A percentile compares a stretch with the other conserved stretches of the same genome.
Evolutionary conservation across 2,329 filamentous ascomycete species (phyloP).

Genomic region (Trichoderma sp.): DNA sequence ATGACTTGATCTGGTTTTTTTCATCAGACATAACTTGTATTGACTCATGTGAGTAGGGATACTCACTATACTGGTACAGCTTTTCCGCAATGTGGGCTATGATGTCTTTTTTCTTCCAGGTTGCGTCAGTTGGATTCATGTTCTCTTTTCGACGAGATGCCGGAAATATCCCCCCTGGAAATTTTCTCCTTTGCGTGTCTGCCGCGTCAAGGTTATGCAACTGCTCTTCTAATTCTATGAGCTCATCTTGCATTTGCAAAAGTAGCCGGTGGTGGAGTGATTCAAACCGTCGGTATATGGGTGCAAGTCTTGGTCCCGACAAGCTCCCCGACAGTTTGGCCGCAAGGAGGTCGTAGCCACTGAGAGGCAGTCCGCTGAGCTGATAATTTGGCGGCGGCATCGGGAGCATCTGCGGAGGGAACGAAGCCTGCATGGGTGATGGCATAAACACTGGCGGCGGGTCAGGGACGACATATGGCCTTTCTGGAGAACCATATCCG

Average conservation of each 20-base stretch:
- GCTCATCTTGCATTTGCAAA: constrained; percentile 80
- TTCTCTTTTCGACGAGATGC: constrained; percentile 59
- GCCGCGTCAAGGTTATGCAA: constrained; percentile 64
- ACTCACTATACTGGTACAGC: constrained; percentile 64
- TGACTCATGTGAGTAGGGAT: not conserved
- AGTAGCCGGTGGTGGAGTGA: constrained; percentile 78
- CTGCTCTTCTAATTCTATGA: constrained; percentile 76
- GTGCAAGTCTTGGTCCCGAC: constrained; percentile 38
- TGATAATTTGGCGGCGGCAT: constrained; percentile 7
- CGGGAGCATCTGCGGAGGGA: not conserved
- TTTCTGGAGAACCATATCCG: constrained; percentile 14
- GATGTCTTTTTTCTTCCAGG: constrained; percentile 59
- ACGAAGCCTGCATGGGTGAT: constrained; percentile 3
- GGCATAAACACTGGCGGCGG: not conserved
- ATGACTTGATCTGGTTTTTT: constrained; percentile 52
- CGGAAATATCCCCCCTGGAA: constrained; percentile 46
- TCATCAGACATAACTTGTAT: not conserved
- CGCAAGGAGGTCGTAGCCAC: constrained; percentile 63
- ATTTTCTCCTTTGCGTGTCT: constrained; percentile 48
- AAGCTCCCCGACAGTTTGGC: constrained; percentile 43
- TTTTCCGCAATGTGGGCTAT: constrained; percentile 64
- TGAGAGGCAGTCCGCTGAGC: constrained; percentile 41
- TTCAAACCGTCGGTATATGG: constrained; percentile 81
- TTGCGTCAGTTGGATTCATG: constrained; percentile 53
- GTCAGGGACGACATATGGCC: not conserved